Evolutionary conservation across 768 basidiomycete genomes (phyloP).

Genomic region (Boletus sp.): DNA sequence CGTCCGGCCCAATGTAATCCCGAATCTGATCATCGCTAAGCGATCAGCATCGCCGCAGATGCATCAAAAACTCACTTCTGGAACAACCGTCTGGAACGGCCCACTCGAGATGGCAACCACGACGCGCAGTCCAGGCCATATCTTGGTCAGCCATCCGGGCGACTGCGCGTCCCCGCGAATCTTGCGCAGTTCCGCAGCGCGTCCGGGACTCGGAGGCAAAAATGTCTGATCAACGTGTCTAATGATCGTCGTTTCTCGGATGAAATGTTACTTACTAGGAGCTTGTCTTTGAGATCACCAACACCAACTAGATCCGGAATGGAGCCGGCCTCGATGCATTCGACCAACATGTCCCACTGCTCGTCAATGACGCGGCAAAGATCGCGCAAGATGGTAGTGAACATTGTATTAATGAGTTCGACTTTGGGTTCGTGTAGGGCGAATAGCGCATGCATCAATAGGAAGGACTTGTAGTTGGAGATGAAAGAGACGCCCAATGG

Average conservation of each 20-base stretch:
- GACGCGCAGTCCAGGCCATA: constrained; percentile 18
- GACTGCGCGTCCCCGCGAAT: constrained; percentile 3
- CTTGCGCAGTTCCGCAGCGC: constrained; percentile 16
- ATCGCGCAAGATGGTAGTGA: constrained; percentile 21
- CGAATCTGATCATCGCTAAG: constrained; percentile 8
- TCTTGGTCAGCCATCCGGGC: constrained; percentile 20
- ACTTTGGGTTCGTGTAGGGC: constrained; percentile 21
- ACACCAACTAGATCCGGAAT: constrained; percentile 16
- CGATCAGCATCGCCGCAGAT: background rate
- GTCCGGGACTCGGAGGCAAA: constrained; percentile 14
- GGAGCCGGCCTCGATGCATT: constrained; percentile 14
- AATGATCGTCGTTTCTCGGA: background rate
- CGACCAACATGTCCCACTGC: constrained; percentile 21
- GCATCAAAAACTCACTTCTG: constrained; percentile 9
- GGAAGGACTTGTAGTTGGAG: constrained; percentile 20
- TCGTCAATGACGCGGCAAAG: constrained; percentile 20
- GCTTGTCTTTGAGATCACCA: constrained; percentile 13
- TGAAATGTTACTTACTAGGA: background rate
- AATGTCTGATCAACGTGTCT: constrained; percentile 7
- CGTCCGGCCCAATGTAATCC: constrained; percentile 18
- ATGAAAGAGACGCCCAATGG: constrained; percentile 19
- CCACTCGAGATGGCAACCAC: constrained; percentile 23
- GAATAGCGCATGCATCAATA: constrained; percentile 24
- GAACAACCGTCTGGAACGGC: constrained; percentile 22
- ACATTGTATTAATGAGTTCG: constrained; percentile 23